Conservation (phyloP, 768 basidiomycete species). For the Serendipita sp. region DNA sequence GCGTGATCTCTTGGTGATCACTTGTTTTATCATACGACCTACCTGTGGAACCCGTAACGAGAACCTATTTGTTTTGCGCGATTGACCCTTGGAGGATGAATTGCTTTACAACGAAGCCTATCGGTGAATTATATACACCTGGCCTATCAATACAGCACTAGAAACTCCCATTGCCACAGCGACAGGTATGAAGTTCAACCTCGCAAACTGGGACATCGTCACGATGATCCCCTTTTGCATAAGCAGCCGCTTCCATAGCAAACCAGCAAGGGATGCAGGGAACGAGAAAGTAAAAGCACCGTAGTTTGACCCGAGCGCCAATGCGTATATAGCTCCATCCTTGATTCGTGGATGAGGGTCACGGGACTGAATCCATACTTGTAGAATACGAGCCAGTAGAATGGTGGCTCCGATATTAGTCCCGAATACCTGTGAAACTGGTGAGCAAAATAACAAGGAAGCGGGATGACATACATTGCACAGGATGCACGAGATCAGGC, state of each 20-base stretch:
- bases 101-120: not conserved
- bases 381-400: constrained; percentile 65
- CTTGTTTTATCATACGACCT: no score
- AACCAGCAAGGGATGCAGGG: constrained; percentile 71
- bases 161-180: constrained; percentile 18
- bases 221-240: constrained; percentile 54
- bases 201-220: constrained; percentile 44
- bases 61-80: no score
- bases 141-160: not conserved
- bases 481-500: constrained; percentile 25
- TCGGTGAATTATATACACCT: constrained; percentile 1
- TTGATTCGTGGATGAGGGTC: constrained; percentile 19
- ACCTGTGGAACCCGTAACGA: no score
- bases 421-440: constrained; percentile 30
- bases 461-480: constrained; percentile 36
- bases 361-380: constrained; percentile 20
- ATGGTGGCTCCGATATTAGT: constrained; percentile 90
- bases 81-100: no score
- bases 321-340: constrained; percentile 38
- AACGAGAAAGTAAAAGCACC: constrained; percentile 86
- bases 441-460: not conserved
- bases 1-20: not conserved
- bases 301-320: constrained; percentile 77
- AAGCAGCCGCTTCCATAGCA: constrained; percentile 69
- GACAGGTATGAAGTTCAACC: constrained; percentile 54